These are phyloP conservation scores for Abrus pulchellus DNA, from an alignment of 306 rosid genomes.

Conservation along the genomic window DNA sequence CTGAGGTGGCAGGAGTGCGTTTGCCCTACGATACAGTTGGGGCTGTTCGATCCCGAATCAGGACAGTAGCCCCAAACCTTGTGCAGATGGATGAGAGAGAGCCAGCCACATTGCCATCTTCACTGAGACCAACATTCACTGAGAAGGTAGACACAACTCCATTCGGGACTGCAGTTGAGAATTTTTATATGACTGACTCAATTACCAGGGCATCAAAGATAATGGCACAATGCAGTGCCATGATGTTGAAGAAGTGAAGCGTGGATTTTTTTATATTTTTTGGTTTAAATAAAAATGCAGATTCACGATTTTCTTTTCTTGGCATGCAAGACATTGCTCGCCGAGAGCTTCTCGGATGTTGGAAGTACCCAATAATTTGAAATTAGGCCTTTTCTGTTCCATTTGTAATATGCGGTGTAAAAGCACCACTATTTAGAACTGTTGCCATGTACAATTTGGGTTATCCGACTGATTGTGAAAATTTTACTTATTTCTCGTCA, in stretches of 20 bases:
- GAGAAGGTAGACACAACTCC: conserved; percentile 62
- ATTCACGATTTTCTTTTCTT: conserved; percentile 49
- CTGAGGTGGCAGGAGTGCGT: conserved; percentile 80
- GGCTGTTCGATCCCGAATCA: conserved; percentile 73
- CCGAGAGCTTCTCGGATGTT: conserved; percentile 60
- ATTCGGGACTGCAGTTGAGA: conserved; percentile 72
- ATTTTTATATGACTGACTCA: conserved; percentile 98
- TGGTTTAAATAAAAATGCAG: conserved; percentile 48
- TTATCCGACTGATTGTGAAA: conserved; percentile 45
- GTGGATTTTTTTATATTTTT: conserved; percentile 39
- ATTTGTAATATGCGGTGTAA: conserved; percentile 58
- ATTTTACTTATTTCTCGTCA: conserved; percentile 23
- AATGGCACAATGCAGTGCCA: conserved; percentile 98
- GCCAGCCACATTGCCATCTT: conserved; percentile 75
- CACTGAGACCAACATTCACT: conserved; percentile 68
- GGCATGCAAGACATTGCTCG: conserved; percentile 47
- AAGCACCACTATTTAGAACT: conserved; percentile 52
- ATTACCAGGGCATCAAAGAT: conserved; percentile 98
- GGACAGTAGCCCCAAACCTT: conserved; percentile 89
- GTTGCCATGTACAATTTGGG: conserved; percentile 44
- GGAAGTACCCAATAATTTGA: conserved; percentile 63
- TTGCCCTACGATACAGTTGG: conserved; percentile 82
- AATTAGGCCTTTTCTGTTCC: conserved; percentile 47
- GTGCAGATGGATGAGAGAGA: conserved; percentile 79
- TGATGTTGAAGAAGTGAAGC: conserved; percentile 79